These are phyloP conservation scores for Colletotrichum sansevieriae DNA, from an alignment of 2,329 filamentous ascomycete genomes.

Conservation along the genomic window DNA sequence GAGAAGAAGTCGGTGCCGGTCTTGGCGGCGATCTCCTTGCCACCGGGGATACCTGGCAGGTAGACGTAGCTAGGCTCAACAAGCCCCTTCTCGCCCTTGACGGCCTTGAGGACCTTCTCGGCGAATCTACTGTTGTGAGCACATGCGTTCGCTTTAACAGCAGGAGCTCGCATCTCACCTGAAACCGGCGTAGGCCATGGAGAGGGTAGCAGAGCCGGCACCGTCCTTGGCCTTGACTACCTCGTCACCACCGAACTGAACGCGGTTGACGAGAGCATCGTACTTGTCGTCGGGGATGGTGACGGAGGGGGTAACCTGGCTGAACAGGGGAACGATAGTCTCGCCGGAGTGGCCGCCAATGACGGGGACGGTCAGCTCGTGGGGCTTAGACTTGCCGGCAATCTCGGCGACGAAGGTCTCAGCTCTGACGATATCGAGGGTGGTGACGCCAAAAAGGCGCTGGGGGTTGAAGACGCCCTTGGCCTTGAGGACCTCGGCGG, in stretches of 20 bases:
- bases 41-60: constrained; percentile 88
- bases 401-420: constrained; percentile 96
- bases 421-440: constrained; percentile 96
- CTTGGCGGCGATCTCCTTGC: constrained; percentile 86
- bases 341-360: constrained; percentile 97
- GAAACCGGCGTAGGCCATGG: constrained; percentile 96
- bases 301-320: constrained; percentile 84
- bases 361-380: constrained; percentile 88
- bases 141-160: constrained; percentile 38
- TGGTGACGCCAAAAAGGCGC: constrained; percentile 98
- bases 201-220: constrained; percentile 89
- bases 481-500: constrained; percentile 94
- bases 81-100: constrained; percentile 90
- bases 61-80: constrained; percentile 97
- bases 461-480: constrained; percentile 94
- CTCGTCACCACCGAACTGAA: constrained; percentile 98
- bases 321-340: constrained; percentile 98
- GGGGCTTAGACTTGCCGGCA: constrained; percentile 83
- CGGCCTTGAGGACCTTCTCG: constrained; percentile 91
- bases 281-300: constrained; percentile 91
- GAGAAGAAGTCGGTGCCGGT: constrained; percentile 95
- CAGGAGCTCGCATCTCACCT: constrained; percentile 66
- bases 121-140: constrained; percentile 75
- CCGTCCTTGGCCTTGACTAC: constrained; percentile 96
- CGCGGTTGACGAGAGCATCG: constrained; percentile 90